These are phyloP conservation scores for Elaphomyces granulatus DNA, from an alignment of 495 filamentous ascomycete genomes.

Conservation along the genomic window DNA sequence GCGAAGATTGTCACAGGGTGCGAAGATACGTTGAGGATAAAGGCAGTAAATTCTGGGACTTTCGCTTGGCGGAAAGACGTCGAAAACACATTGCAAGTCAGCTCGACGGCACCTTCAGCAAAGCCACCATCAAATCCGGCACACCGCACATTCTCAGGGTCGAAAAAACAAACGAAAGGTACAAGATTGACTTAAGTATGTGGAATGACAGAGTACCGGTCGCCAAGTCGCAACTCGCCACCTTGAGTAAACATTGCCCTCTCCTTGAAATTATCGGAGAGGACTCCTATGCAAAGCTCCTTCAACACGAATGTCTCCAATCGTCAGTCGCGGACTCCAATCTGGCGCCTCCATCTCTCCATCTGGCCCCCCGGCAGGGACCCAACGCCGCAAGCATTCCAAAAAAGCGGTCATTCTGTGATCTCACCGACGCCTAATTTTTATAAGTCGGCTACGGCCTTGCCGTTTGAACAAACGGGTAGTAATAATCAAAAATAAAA, in stretches of 20 bases:
- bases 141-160: not conserved
- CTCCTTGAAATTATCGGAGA: conserved; percentile 1
- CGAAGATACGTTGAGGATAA: not conserved
- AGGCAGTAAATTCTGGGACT: not conserved
- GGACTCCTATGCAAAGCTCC: not conserved
- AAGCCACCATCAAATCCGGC: not conserved
- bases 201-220: not conserved
- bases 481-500: no score
- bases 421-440: no score
- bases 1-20: not conserved
- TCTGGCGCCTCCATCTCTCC: no score
- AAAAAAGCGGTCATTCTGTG: no score
- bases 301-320: conserved; percentile 1
- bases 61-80: not conserved
- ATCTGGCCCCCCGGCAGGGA: no score
- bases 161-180: conserved; percentile 1
- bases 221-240: not conserved
- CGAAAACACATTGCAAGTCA: not conserved
- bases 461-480: no score
- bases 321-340: no score
- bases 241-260: not conserved
- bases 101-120: not conserved
- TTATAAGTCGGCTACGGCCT: no score
- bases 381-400: no score
- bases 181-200: not conserved